Conservation (phyloP, 2,329 filamentous ascomycete species). For the Diplodia intermedia region DNA sequence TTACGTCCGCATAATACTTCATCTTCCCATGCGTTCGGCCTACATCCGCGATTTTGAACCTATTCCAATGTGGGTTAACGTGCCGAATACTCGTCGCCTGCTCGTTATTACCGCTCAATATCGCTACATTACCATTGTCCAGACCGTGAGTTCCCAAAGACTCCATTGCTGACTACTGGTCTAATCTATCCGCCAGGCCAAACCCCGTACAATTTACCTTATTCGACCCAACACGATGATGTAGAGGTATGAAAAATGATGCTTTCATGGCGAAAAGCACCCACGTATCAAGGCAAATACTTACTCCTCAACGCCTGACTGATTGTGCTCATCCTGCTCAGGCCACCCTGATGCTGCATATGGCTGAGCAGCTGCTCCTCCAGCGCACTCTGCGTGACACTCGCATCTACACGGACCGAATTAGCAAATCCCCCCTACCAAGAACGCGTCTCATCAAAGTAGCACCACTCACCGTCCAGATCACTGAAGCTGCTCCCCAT, state of each 20-base stretch:
- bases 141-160: background rate
- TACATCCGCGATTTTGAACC: background rate
- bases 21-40: background rate
- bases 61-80: background rate
- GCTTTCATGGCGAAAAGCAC: background rate
- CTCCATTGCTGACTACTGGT: background rate
- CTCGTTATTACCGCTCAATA: background rate
- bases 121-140: background rate
- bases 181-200: background rate
- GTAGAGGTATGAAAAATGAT: background rate
- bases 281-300: constrained; percentile 50
- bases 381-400: constrained; percentile 79
- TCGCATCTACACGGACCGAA: constrained; percentile 65
- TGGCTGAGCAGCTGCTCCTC: constrained; percentile 79
- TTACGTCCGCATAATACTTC: background rate
- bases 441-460: background rate
- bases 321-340: constrained; percentile 70
- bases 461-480: constrained; percentile 67
- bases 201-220: background rate
- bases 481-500: constrained; percentile 90
- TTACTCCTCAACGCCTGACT: constrained; percentile 69
- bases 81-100: background rate
- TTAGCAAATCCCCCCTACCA: background rate
- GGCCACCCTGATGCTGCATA: constrained; percentile 61
- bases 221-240: background rate